These are phyloP conservation scores for Vinca major DNA, from an alignment of 305 asterid species.

Conservation along the genomic window DNA sequence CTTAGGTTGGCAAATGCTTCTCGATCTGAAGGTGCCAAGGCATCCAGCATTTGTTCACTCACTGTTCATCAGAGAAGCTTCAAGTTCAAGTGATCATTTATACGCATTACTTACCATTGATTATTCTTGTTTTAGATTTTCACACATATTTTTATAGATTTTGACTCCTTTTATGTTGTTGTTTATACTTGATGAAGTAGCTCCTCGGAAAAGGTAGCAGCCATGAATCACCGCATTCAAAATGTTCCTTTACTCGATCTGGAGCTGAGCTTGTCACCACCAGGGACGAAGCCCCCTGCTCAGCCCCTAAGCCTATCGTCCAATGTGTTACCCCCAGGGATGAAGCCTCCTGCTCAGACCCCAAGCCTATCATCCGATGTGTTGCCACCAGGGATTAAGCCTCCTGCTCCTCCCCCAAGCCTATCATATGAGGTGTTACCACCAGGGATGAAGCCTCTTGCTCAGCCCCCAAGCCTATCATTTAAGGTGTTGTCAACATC, in stretches of 20 bases:
- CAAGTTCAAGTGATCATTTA: neutral
- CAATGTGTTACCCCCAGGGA: slow-evolving; percentile 22
- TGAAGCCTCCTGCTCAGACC: too few relatives aligned
- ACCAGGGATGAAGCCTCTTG: neutral
- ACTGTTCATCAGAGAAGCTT: neutral
- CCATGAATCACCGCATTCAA: slow-evolving; percentile 12
- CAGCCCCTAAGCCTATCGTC: slow-evolving; percentile 19
- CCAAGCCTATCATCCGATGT: too few relatives aligned
- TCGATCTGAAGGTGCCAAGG: neutral
- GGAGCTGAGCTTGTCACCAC: slow-evolving; percentile 32
- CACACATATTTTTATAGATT: neutral
- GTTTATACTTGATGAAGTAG: neutral
- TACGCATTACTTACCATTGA: neutral
- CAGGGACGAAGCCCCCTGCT: slow-evolving; percentile 1
- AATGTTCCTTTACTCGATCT: slow-evolving; percentile 23
- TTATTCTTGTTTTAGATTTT: neutral
- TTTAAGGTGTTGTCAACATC: slow-evolving; percentile 31
- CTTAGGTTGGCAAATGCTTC: neutral
- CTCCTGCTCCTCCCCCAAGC: too few relatives aligned
- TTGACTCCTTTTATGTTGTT: neutral
- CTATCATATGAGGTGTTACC: too few relatives aligned
- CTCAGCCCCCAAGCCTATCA: slow-evolving; percentile 14
- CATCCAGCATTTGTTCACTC: neutral
- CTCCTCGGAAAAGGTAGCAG: neutral
- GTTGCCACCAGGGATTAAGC: too few relatives aligned